Conservation (phyloP, 441 rosid species). For the Macaranga tanarius region DNA sequence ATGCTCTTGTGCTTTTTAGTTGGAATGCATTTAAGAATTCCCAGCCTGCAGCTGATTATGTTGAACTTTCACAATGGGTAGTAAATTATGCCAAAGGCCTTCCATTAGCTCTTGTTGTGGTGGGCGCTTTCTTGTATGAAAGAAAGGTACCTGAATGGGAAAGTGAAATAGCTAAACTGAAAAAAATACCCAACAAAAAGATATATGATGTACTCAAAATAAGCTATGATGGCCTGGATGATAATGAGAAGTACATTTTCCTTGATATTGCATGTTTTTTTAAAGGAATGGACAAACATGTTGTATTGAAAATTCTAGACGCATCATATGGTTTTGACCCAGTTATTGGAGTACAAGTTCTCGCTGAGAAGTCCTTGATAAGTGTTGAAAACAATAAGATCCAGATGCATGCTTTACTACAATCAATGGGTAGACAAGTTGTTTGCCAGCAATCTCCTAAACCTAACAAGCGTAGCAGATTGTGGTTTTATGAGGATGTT, state of each 20-base stretch:
- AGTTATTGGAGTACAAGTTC: conserved; percentile 21
- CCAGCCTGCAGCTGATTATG: conserved; percentile 12
- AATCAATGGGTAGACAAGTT: conserved; percentile 30
- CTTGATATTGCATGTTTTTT: conserved; percentile 39
- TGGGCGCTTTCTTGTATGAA: conserved; percentile 26
- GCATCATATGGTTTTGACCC: conserved; percentile 24
- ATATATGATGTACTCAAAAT: conserved; percentile 16
- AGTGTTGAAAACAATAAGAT: conserved; percentile 20
- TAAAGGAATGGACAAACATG: conserved; percentile 28
- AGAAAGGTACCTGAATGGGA: conserved; percentile 26
- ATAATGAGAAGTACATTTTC: conserved; percentile 22
- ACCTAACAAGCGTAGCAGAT: conserved; percentile 23
- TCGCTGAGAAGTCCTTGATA: conserved; percentile 24
- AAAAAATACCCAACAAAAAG: conserved; percentile 11
- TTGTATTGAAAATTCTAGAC: conserved; percentile 23
- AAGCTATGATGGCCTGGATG: conserved; percentile 24
- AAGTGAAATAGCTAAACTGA: conserved; percentile 20
- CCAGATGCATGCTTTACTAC: conserved; percentile 33
- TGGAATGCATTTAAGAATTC: conserved; percentile 23
- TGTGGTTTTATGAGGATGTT: conserved; percentile 30
- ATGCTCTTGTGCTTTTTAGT: conserved; percentile 26
- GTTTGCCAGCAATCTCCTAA: conserved; percentile 19
- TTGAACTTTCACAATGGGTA: not conserved
- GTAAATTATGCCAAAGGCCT: conserved; percentile 21
- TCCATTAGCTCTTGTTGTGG: conserved; percentile 26